phyloP scores from a whole-genome alignment of 192 early-diverging fungal species.

The Linnemannia elongata region DNA sequence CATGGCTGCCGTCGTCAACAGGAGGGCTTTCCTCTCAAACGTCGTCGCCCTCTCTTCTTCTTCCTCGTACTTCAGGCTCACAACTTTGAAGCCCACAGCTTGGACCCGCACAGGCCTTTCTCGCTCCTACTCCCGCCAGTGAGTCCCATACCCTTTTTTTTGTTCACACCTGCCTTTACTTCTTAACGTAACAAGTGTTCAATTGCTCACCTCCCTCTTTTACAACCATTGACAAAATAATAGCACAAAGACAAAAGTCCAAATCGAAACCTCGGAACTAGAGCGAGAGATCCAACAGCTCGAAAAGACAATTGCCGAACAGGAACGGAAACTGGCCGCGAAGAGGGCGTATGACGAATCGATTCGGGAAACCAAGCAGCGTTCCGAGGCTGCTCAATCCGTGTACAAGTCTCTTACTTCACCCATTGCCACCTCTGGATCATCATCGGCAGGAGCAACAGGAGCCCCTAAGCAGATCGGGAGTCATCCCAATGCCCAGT shows the following conservation, averaged over 20 bases:
- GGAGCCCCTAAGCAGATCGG: background rate
- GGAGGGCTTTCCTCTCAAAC: constrained; percentile 16
- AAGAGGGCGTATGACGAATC: constrained; percentile 40
- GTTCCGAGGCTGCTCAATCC: constrained; percentile 35
- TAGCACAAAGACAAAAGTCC: constrained; percentile 43
- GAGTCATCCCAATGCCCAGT: constrained; percentile 15
- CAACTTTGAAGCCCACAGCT: constrained; percentile 2
- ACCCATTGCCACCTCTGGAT: background rate
- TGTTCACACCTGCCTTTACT: background rate
- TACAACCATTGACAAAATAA: background rate
- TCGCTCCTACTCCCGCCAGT: constrained; percentile 46
- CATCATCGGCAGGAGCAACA: background rate
- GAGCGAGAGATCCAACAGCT: constrained; percentile 39
- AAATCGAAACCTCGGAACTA: constrained; percentile 41
- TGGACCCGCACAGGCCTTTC: constrained; percentile 3
- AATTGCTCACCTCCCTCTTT: background rate
- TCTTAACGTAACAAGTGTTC: background rate
- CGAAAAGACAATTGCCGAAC: constrained; percentile 32
- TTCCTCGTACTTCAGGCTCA: background rate
- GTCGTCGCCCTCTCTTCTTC: background rate
- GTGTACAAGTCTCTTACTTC: constrained; percentile 36
- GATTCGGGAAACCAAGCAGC: constrained; percentile 27
- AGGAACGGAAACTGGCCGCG: constrained; percentile 36
- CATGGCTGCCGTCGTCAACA: constrained; percentile 23
- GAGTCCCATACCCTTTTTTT: background rate